phyloP scores from a whole-genome alignment of 2,329 filamentous ascomycete species.

The Ophiostoma sp. region DNA sequence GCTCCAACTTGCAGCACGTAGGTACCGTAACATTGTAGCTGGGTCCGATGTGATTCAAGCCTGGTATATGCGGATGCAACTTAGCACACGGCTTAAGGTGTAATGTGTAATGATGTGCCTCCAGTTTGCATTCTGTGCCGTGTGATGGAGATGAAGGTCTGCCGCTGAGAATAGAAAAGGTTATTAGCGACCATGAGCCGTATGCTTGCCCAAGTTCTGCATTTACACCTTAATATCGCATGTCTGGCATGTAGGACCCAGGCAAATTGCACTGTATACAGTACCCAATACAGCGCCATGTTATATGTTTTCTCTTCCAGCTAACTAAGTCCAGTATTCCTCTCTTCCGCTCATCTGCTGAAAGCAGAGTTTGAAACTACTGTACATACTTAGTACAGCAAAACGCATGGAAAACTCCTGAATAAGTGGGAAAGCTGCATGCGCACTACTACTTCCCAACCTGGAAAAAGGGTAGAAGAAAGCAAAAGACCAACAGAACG shows the following conservation, averaged over 20 bases:
- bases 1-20: not conserved
- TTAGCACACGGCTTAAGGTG: conserved; percentile 17
- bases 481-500: not conserved
- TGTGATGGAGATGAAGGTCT: not conserved
- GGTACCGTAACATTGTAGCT: not conserved
- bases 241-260: not conserved
- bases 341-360: not conserved
- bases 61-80: conserved; percentile 13
- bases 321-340: not conserved
- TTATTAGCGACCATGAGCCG: not conserved
- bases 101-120: conserved; percentile 8
- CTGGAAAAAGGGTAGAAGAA: not conserved
- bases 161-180: too few species aligned
- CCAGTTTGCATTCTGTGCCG: conserved; percentile 13
- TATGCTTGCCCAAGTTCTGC: not conserved
- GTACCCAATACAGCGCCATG: not conserved
- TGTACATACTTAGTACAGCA: not conserved
- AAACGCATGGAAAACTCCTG: not conserved
- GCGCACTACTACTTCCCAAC: not conserved
- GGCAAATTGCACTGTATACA: not conserved
- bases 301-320: not conserved
- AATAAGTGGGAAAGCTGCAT: not conserved
- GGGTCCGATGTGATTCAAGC: not conserved
- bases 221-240: not conserved
- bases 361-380: not conserved